phyloP scores from a whole-genome alignment of 768 basidiomycete species.

The Agaricus subrufescens region DNA sequence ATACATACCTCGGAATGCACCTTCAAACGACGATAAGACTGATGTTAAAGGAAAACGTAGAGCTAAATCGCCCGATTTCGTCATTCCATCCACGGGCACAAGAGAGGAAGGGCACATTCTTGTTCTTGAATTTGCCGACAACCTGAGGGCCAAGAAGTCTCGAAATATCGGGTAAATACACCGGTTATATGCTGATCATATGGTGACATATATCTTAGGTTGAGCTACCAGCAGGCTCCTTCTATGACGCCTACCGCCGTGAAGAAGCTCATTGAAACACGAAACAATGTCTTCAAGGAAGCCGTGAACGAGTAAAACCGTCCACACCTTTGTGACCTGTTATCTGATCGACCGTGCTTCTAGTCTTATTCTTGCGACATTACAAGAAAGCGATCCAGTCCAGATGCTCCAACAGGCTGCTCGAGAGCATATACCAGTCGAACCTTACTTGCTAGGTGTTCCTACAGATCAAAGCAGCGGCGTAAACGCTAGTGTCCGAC shows the following conservation, averaged over 20 bases:
- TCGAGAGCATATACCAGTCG: constrained; percentile 64
- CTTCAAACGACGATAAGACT: constrained; percentile 42
- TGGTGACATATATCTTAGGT: neutral
- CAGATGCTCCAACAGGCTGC: constrained; percentile 62
- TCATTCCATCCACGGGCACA: constrained; percentile 45
- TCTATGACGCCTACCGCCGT: constrained; percentile 51
- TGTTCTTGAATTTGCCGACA: constrained; percentile 39
- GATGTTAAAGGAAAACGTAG: constrained; percentile 7
- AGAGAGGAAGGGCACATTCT: constrained; percentile 35
- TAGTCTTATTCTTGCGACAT: constrained; percentile 57
- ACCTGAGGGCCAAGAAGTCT: constrained; percentile 28
- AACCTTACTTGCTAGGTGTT: constrained; percentile 35
- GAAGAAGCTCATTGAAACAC: constrained; percentile 66
- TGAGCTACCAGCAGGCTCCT: constrained; percentile 25
- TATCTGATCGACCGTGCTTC: neutral
- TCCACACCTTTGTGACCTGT: neutral
- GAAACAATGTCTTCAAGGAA: constrained; percentile 58
- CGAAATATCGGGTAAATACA: constrained; percentile 23
- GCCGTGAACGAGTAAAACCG: constrained; percentile 64
- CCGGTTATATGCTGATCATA: neutral
- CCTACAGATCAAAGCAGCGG: constrained; percentile 9
- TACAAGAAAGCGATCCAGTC: constrained; percentile 54
- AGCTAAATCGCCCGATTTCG: constrained; percentile 18
- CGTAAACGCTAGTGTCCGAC: constrained; percentile 46
- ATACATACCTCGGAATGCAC: constrained; percentile 63